Evolutionary conservation across 306 rosid genomes (phyloP).

Genomic region (Hippophae tibetana): DNA sequence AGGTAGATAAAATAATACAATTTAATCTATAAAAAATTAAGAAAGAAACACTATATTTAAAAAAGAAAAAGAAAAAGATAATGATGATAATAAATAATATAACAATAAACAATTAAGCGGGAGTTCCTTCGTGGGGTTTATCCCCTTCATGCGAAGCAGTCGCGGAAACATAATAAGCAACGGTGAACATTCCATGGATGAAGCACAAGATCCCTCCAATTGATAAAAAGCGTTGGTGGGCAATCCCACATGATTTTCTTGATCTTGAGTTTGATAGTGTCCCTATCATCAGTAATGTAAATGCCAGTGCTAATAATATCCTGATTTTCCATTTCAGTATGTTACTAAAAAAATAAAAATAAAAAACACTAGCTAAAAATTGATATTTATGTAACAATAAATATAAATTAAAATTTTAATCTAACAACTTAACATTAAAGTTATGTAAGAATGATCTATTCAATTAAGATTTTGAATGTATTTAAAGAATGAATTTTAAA

Average conservation of each 20-base stretch:
- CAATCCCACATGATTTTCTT: conserved; percentile 50
- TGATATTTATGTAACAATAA: too few relatives aligned
- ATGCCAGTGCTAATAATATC: conserved; percentile 34
- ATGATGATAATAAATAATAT: not conserved
- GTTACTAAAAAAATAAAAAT: too few relatives aligned
- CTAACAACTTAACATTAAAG: too few relatives aligned
- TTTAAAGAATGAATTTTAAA: too few relatives aligned
- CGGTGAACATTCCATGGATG: conserved; percentile 51
- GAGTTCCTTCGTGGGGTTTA: conserved; percentile 8
- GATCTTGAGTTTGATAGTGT: conserved; percentile 52
- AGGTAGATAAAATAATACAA: not conserved
- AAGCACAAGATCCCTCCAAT: conserved; percentile 77
- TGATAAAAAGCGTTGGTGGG: conserved; percentile 44
- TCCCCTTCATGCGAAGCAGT: conserved; percentile 27
- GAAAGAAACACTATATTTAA: not conserved
- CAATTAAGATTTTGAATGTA: too few relatives aligned
- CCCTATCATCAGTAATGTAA: conserved; percentile 53
- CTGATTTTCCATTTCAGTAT: conserved; percentile 21
- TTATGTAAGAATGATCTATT: too few relatives aligned
- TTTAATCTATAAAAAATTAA: not conserved
- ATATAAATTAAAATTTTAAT: too few relatives aligned
- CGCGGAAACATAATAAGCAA: conserved; percentile 46
- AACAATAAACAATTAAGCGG: not conserved
- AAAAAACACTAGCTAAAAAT: too few relatives aligned
- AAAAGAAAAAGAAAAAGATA: not conserved